Conservation (phyloP, 2,329 filamentous ascomycete species). For the Arthrinium puccinioides region DNA sequence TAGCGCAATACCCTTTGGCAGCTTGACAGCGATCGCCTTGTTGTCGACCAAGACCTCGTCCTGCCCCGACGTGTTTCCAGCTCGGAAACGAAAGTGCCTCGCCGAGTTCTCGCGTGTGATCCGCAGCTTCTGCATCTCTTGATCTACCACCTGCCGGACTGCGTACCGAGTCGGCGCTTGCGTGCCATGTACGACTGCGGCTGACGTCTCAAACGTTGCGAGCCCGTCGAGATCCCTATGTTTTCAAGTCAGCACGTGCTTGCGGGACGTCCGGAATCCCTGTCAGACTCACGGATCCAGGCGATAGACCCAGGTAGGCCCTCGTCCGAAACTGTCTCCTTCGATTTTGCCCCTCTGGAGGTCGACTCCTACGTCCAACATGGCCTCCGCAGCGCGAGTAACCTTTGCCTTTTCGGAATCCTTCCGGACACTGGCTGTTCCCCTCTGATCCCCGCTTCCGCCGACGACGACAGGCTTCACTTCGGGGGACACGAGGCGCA, state of each 20-base stretch:
- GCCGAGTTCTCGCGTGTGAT: conserved; percentile 58
- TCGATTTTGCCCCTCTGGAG: conserved; percentile 80
- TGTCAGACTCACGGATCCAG: conserved; percentile 75
- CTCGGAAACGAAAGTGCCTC: conserved; percentile 57
- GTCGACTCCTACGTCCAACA: conserved; percentile 73
- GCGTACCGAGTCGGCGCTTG: conserved; percentile 79
- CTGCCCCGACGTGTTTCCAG: conserved; percentile 29
- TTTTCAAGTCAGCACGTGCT: no score
- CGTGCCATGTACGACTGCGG: conserved; percentile 43
- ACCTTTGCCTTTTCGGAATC: conserved; percentile 80
- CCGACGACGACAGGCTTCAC: conserved; percentile 84
- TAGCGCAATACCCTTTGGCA: conserved; percentile 25
- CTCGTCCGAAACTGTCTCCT: conserved; percentile 51
- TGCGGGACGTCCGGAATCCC: no score
- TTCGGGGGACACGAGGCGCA: conserved; percentile 78
- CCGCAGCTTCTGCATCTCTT: conserved; percentile 74
- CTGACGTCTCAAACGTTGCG: conserved; percentile 63
- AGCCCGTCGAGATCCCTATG: conserved; percentile 69
- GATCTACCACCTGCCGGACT: conserved; percentile 85
- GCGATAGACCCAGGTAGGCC: conserved; percentile 74
- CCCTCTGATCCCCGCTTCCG: conserved; percentile 55
- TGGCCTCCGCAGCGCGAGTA: conserved; percentile 67
- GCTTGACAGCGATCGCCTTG: conserved; percentile 29
- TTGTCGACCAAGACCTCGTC: conserved; percentile 22
- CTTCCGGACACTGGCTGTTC: conserved; percentile 79